These are phyloP conservation scores for Xylaria sp. DNA, from an alignment of 2,329 filamentous ascomycete species.

Conservation along the genomic window DNA sequence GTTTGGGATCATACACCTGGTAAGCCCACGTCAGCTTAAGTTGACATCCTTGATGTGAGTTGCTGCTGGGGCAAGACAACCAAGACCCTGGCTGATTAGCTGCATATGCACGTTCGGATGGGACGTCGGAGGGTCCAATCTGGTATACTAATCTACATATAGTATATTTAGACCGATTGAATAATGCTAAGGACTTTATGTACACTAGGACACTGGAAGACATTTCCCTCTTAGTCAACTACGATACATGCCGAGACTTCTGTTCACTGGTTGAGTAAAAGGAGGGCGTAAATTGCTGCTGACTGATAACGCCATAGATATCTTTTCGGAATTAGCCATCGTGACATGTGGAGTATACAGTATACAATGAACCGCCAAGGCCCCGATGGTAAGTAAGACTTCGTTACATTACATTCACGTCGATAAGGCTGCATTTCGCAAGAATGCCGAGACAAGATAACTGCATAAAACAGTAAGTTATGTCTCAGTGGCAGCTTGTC, in stretches of 20 bases:
- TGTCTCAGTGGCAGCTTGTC: background rate
- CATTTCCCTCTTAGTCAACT: too few species aligned
- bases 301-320: background rate
- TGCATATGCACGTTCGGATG: slow-evolving; percentile 2
- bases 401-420: background rate
- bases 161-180: background rate
- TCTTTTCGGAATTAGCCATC: background rate
- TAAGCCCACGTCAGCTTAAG: slow-evolving; percentile 2
- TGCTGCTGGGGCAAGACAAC: background rate
- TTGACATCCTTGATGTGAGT: background rate
- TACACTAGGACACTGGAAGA: background rate
- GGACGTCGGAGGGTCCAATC: background rate
- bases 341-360: background rate
- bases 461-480: background rate
- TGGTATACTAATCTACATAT: too few species aligned
- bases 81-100: background rate
- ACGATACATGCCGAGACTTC: too few species aligned
- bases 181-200: background rate
- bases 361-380: background rate
- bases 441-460: background rate
- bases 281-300: background rate
- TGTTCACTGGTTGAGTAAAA: too few species aligned
- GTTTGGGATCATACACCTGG: slow-evolving; percentile 1
- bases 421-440: background rate
- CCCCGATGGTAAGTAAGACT: background rate